These are phyloP conservation scores for Calocybe gangraenosa DNA, from an alignment of 768 basidiomycete species.

Conservation along the genomic window DNA sequence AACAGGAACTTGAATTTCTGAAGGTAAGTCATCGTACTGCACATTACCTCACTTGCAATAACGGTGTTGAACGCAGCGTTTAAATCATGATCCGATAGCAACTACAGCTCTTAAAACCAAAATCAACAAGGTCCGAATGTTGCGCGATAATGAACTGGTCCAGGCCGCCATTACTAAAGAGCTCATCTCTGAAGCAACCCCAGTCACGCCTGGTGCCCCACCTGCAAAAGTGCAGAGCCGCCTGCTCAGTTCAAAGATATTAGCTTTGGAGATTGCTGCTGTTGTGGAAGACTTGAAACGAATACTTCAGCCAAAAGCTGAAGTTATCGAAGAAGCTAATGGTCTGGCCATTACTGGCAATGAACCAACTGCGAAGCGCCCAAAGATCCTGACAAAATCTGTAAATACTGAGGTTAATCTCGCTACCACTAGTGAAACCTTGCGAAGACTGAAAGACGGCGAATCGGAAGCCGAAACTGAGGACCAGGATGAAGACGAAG, in stretches of 20 bases:
- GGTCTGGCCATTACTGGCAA: slow-evolving; percentile 13
- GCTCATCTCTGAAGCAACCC: slow-evolving; percentile 31
- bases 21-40: slow-evolving; percentile 45
- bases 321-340: not conserved
- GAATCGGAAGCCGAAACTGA: slow-evolving; percentile 16
- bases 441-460: slow-evolving; percentile 6
- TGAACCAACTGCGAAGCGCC: slow-evolving; percentile 11
- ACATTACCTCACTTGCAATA: slow-evolving; percentile 5
- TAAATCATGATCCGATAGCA: slow-evolving; percentile 57
- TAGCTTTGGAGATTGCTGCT: slow-evolving; percentile 53
- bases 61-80: slow-evolving; percentile 33
- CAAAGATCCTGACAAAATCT: slow-evolving; percentile 24
- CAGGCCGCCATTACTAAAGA: slow-evolving; percentile 41
- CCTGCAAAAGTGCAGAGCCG: slow-evolving; percentile 64
- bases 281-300: slow-evolving; percentile 48
- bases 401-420: not conserved
- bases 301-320: slow-evolving; percentile 30
- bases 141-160: slow-evolving; percentile 48
- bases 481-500: slow-evolving; percentile 14
- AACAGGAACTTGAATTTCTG: slow-evolving; percentile 54
- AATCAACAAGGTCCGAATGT: slow-evolving; percentile 64
- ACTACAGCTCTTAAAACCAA: slow-evolving; percentile 66
- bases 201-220: slow-evolving; percentile 36
- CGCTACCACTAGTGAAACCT: no score
- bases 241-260: slow-evolving; percentile 71